Conservation (phyloP, 768 basidiomycete species). For the Pseudohyphozyma bogoriensis region DNA sequence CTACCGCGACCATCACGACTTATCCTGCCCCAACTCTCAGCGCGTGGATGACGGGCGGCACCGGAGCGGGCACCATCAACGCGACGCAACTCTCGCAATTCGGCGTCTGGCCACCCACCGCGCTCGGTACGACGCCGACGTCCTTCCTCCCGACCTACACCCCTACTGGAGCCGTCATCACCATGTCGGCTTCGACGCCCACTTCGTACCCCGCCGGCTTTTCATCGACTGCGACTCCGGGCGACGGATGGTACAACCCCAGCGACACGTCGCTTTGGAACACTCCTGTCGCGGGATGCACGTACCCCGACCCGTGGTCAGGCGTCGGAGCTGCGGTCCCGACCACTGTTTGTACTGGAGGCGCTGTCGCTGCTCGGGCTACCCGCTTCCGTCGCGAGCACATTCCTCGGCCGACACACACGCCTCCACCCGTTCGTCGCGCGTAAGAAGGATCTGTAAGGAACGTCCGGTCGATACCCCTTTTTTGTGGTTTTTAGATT, state of each 20-base stretch:
- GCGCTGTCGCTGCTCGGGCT: no score
- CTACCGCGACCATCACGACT: constrained; percentile 42
- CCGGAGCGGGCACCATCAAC: constrained; percentile 57
- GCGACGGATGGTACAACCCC: constrained; percentile 74
- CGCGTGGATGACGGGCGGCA: constrained; percentile 66
- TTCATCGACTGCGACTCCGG: constrained; percentile 45
- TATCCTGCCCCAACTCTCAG: constrained; percentile 42
- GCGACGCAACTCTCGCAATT: constrained; percentile 19
- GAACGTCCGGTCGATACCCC: no score
- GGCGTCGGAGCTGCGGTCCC: constrained; percentile 1
- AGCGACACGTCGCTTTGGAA: constrained; percentile 55
- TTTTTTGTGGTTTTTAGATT: no score
- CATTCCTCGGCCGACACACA: no score
- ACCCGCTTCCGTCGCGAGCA: no score
- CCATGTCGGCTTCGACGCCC: constrained; percentile 38
- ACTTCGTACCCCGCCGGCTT: constrained; percentile 41
- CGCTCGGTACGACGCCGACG: constrained; percentile 23
- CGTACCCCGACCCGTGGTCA: constrained; percentile 70
- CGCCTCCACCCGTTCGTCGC: no score
- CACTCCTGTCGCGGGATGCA: constrained; percentile 60
- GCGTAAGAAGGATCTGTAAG: no score
- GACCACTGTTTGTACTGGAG: neutral
- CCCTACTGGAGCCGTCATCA: constrained; percentile 35
- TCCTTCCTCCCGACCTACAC: constrained; percentile 39
- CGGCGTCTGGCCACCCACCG: constrained; percentile 28